Base-by-base conservation (phyloP, 768 basidiomycete genomes). In the Lenzites betulinus region DNA sequence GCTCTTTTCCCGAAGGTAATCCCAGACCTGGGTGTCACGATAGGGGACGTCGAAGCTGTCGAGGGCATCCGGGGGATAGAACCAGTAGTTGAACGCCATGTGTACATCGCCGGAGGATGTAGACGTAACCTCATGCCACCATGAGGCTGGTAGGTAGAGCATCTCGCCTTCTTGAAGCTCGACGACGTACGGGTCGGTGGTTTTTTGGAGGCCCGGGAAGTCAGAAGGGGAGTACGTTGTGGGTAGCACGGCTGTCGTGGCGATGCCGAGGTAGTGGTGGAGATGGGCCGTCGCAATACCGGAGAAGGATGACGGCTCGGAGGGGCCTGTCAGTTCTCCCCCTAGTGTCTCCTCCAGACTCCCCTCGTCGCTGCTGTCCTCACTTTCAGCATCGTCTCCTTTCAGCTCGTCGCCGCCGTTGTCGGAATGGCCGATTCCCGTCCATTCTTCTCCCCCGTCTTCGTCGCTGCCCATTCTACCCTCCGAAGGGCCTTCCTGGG, bases 21-120 rank as follows among this genome's bases (percentile, higher is more conserved):
- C 66, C 71, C 71, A 72, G 2, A 71, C 68, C 3, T 69, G 44
- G 35, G 61, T 54, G 51, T 72, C 71, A 43, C 58, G 60, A 46
- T 70, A 72, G 38, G 71, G 71, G 41, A 64, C 51, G 16, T 68
- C 68, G 53, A 66, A 72, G 41, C 26, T 58, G 2, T 67, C 67
- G 18, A 69, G 62, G n/a, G 63, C 62, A 48, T 68, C 66, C 22
- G 71, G 71, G 8, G 71, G 71, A 53, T 73, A 73, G 64, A 73
- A 73, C 71, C 71, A 73, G 52, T 71, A 73, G 62, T 73, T 73
- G 61, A 73, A 69, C 33, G 71, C 71, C 71, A 73, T 73, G 51
- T 71, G 70, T 18, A 73, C 64, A 30, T 54, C 64, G 15, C 25
- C 49, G 11, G 50, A 26, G 15, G 65, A 62, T 13, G 68, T 67